phyloP scores from a whole-genome alignment of 139 green algal genomes.

The Deuterostichococcus epilithicus region DNA sequence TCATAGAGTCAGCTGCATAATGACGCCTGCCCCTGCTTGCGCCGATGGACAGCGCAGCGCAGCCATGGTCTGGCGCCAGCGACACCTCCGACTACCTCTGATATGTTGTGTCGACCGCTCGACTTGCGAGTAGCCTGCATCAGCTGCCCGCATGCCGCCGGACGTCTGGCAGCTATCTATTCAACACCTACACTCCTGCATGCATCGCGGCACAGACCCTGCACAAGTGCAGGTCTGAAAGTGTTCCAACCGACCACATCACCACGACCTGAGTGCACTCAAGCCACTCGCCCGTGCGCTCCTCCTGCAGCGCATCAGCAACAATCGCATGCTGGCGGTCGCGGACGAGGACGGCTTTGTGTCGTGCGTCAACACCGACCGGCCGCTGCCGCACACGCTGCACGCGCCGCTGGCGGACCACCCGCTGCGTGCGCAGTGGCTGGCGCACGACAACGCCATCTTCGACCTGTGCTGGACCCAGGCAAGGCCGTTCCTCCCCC shows the following conservation, averaged over 20 bases:
- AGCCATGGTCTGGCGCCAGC: too few relatives aligned
- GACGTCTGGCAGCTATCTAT: not conserved
- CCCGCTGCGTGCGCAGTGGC: slow-evolving; percentile 50
- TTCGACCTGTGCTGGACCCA: slow-evolving; percentile 78
- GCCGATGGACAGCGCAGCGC: not conserved
- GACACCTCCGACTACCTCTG: not conserved
- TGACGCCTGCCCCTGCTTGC: not conserved
- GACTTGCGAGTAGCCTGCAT: too few relatives aligned
- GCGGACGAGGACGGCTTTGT: slow-evolving; percentile 77
- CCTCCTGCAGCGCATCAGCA: slow-evolving; percentile 20
- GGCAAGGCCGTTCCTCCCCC: slow-evolving; percentile 17
- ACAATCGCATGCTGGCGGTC: slow-evolving; percentile 56
- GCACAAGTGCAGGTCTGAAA: not conserved
- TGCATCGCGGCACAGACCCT: too few relatives aligned
- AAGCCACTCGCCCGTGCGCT: not conserved
- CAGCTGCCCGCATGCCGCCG: too few relatives aligned
- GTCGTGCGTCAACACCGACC: slow-evolving; percentile 50
- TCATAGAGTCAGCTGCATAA: too few relatives aligned
- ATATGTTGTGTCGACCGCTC: not conserved
- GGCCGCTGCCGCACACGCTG: slow-evolving; percentile 22
- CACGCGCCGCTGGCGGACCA: slow-evolving; percentile 1
- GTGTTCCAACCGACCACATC: not conserved
- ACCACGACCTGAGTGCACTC: not conserved
- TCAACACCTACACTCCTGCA: not conserved
- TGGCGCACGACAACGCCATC: slow-evolving; percentile 72